A percentile compares a stretch with the other conserved stretches of the same genome.
phyloP scores from a whole-genome alignment of 768 basidiomycete genomes.

The Tulasnella sp. region DNA sequence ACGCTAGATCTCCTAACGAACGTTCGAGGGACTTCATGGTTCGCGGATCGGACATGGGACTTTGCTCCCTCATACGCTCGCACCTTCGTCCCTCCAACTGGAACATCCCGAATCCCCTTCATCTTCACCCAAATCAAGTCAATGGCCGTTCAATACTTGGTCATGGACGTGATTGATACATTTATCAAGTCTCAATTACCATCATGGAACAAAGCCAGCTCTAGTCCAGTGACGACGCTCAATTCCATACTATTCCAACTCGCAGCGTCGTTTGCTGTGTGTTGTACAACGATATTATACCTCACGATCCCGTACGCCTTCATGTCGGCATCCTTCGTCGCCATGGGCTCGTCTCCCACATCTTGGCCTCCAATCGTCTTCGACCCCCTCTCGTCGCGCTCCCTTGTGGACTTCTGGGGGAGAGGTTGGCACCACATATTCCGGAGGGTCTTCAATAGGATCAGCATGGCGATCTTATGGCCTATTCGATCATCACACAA shows the following conservation, averaged over 20 bases:
- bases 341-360: neutral
- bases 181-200: neutral
- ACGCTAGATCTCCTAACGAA: slow-evolving; percentile 10
- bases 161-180: slow-evolving; percentile 15
- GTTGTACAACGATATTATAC: neutral
- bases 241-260: slow-evolving; percentile 10
- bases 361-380: slow-evolving; percentile 16
- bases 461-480: neutral
- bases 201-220: neutral
- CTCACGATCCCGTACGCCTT: slow-evolving; percentile 5
- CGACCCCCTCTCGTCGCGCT: slow-evolving; percentile 4
- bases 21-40: slow-evolving; percentile 12
- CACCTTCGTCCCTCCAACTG: neutral
- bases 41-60: slow-evolving; percentile 10
- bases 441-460: slow-evolving; percentile 10
- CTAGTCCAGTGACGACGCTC: slow-evolving; percentile 12
- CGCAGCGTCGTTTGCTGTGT: neutral
- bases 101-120: neutral
- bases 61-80: slow-evolving; percentile 9
- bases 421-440: slow-evolving; percentile 17
- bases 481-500: neutral
- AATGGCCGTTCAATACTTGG: neutral
- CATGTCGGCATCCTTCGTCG: neutral
- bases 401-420: slow-evolving; percentile 18
- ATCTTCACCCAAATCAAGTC: neutral